Base-by-base conservation (phyloP, 768 basidiomycete genomes). In the Amanita phalloides region DNA sequence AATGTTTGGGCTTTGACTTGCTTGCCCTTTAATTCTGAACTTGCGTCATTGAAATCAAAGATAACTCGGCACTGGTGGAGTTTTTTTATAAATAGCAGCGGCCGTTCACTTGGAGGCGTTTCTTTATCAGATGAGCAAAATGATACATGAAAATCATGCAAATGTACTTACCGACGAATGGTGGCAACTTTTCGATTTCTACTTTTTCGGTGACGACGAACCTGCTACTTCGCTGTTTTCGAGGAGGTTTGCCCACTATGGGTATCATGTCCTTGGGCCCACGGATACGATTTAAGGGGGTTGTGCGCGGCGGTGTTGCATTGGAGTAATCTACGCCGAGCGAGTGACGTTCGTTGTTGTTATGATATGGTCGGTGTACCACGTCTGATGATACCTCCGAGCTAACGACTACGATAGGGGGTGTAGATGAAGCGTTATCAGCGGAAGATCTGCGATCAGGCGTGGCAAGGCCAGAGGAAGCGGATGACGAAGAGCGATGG, bases 11-110 rank as follows among this genome's bases (percentile, higher is more conserved):
- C 90, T 74, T 99, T 99, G 71, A 98, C 89, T 68, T 97, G 95
- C 71, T 99, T 99, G 58, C 93, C 94, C 67, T 86, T 89, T 62
- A 99, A 78, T 61, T 99, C 96, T 26, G 89, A 76, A 61, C 89
- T 94, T 43, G 93, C 89, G 64, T 99, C 96, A 64, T 97, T 98
- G 69, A 99, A 99, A 70, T 99, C 96, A 67, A 99, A 99, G 38
- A 99, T 71, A 56, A 97, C 93, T 51, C 88, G 84, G 70, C 95
- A 98, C 65, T 99, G 96, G 66, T 87, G 84, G 49, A 99, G 77
- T 68, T 99, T 99, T 69, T 78, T 90, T 62, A 98, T 73, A 66
- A 99, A 98, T 35, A 99, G 75, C 54, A 86, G 84, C 32, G 90
- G 82, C 33, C 95, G 85, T 66, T 98, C 96, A 57, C 74, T 79